Base-by-base conservation (phyloP, 345 rosid species). In the Heritiera littoralis region DNA sequence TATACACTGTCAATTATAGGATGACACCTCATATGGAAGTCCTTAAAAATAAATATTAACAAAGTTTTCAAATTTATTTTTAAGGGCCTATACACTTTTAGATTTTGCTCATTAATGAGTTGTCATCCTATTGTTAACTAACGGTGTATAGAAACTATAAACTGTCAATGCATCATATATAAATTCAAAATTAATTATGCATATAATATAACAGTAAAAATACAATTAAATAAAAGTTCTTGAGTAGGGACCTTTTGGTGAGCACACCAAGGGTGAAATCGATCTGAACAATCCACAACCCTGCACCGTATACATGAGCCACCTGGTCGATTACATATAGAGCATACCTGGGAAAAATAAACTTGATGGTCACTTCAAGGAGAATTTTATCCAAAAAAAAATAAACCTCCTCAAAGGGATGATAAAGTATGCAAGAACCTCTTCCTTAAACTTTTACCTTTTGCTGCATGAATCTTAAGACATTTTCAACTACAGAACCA, bases 241-340 rank as follows among this genome's bases (percentile, higher is more conserved):
- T 46, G 5, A 54, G 55, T 35, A 66, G 30, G 35, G 55, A 88
- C 90, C 90, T 84, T 86, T 77, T 78, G 87, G 78, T 86, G 87
- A 68, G 90, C 90, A 83, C 90, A 86, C 90, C 90, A 88, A 68
- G 90, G 90, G 76, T 88, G 90, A 80, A 88, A 88, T 56, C 14
- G 78, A 81, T 76, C 77, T 78, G 81, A 76, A 67, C 89, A 88
- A 80, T 83, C 83, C 55, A 63, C 78, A 78, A 86, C 85, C 79
- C 89, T 86, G 84, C 90, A 88, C 74, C 15, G 71, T 79, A 88
- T 88, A 59, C 89, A 88, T 11, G 90, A 81, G 43, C 90, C 90
- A 20, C 89, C 90, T 5, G 83, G 84, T 30, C 86, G 83, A 81
- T 78, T 64, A 83, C 90, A 88, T 4, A 86, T 23, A 45, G 85